Conservation (phyloP, 192 early-diverging fungal genomes). For the Borealophlyctis nickersoniae region DNA sequence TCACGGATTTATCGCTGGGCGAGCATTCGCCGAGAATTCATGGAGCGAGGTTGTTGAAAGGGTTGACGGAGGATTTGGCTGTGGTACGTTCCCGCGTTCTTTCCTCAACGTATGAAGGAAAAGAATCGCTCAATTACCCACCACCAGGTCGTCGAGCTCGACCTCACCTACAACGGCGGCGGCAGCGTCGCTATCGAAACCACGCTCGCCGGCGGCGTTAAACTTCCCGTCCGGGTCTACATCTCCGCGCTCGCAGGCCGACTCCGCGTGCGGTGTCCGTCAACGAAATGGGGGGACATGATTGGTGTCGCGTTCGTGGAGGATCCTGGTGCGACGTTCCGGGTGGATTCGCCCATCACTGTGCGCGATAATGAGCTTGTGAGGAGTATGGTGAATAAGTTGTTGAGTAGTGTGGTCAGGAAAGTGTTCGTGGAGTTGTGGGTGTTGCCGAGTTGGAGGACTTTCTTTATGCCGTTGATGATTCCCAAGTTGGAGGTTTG, state of each 20-base stretch:
- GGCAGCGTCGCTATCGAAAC: conserved; percentile 44
- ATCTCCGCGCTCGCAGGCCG: conserved; percentile 42
- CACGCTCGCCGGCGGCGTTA: conserved; percentile 38
- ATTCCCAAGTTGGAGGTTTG: conserved; percentile 41
- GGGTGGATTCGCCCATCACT: conserved; percentile 47
- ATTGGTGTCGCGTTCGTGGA: conserved; percentile 49
- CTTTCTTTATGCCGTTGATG: conserved; percentile 52
- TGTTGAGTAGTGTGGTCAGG: conserved; percentile 39
- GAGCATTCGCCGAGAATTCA: conserved; percentile 43
- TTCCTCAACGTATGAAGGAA: neutral
- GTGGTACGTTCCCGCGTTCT: conserved; percentile 29
- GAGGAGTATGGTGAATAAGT: conserved; percentile 44
- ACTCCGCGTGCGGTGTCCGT: conserved; percentile 46
- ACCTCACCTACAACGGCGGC: conserved; percentile 50
- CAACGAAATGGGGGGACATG: conserved; percentile 44
- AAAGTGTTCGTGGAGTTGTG: conserved; percentile 54
- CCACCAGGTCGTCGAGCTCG: conserved; percentile 36
- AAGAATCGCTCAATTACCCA: neutral
- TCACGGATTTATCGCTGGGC: conserved; percentile 45
- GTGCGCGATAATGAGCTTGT: conserved; percentile 47
- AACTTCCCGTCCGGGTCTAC: conserved; percentile 44
- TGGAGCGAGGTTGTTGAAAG: conserved; percentile 45
- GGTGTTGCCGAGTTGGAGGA: conserved; percentile 55
- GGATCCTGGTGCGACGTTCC: conserved; percentile 51
- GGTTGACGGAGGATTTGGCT: conserved; percentile 49